phyloP scores from a whole-genome alignment of 306 rosid species.

The Vigna trinervia region DNA sequence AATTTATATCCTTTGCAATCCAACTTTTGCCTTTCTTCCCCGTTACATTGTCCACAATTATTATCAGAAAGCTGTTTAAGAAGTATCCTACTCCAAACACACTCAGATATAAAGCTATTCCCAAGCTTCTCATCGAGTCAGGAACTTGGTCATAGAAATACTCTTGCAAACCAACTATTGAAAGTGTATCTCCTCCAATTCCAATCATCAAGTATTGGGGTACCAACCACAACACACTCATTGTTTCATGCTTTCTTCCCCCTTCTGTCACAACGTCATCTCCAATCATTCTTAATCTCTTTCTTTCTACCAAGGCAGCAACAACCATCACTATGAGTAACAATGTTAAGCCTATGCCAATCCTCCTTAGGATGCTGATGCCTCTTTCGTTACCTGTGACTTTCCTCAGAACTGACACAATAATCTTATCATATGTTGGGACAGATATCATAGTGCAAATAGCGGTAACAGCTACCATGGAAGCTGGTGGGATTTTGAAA shows the following conservation, averaged over 20 bases:
- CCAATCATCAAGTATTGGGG: slow-evolving; percentile 55
- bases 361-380: slow-evolving; percentile 54
- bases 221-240: slow-evolving; percentile 56
- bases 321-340: slow-evolving; percentile 42
- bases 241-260: neutral
- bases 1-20: slow-evolving; percentile 54
- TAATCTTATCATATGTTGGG: slow-evolving; percentile 49
- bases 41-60: slow-evolving; percentile 51
- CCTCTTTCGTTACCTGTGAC: slow-evolving; percentile 59
- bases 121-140: slow-evolving; percentile 61
- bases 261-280: neutral
- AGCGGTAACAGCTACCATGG: slow-evolving; percentile 44
- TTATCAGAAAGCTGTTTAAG: slow-evolving; percentile 54
- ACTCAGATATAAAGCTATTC: slow-evolving; percentile 57
- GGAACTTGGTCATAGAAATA: slow-evolving; percentile 62
- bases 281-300: slow-evolving; percentile 42
- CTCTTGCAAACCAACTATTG: slow-evolving; percentile 56
- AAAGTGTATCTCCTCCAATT: slow-evolving; percentile 48
- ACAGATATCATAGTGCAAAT: slow-evolving; percentile 38
- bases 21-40: slow-evolving; percentile 49
- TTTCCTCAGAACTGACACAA: slow-evolving; percentile 53
- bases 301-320: slow-evolving; percentile 54
- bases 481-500: slow-evolving; percentile 59
- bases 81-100: slow-evolving; percentile 58
- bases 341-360: slow-evolving; percentile 53